Evolutionary conservation across 2,329 filamentous ascomycete species (phyloP).

Genomic region (Ustulina deusta): DNA sequence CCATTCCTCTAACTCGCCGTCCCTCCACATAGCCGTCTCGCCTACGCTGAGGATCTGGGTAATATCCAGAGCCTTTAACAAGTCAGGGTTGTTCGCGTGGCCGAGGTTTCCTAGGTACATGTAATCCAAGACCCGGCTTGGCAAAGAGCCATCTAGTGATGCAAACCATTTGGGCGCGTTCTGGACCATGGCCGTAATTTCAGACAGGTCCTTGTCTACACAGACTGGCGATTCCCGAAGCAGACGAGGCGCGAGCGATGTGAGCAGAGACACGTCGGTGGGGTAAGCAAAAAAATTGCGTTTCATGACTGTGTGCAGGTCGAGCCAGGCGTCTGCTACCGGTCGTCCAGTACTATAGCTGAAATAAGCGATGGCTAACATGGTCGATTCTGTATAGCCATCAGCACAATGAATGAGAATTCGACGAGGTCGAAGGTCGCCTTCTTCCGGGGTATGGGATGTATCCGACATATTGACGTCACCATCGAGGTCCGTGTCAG

Average conservation of each 20-base stretch:
- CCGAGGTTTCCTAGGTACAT: constrained; percentile 96
- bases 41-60: constrained; percentile 91
- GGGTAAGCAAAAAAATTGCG: constrained; percentile 98
- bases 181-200: constrained; percentile 65
- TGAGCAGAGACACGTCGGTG: constrained; percentile 87
- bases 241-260: constrained; percentile 79
- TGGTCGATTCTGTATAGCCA: constrained; percentile 93
- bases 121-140: constrained; percentile 88
- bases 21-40: constrained; percentile 85
- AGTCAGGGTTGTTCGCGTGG: constrained; percentile 92
- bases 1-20: constrained; percentile 78
- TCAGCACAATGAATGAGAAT: constrained; percentile 94
- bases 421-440: constrained; percentile 65
- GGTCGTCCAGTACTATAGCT: constrained; percentile 89
- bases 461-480: constrained; percentile 58
- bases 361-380: constrained; percentile 90
- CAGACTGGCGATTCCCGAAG: constrained; percentile 75
- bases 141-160: constrained; percentile 88
- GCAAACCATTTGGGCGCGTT: constrained; percentile 83
- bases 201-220: constrained; percentile 61
- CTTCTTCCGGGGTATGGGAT: constrained; percentile 50
- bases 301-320: constrained; percentile 80
- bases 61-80: constrained; percentile 85
- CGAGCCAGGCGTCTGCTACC: constrained; percentile 87
- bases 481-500: constrained; percentile 53